Base-by-base conservation (phyloP, 2,329 filamentous ascomycete species). In the Trichoderma cornu-damae region DNA sequence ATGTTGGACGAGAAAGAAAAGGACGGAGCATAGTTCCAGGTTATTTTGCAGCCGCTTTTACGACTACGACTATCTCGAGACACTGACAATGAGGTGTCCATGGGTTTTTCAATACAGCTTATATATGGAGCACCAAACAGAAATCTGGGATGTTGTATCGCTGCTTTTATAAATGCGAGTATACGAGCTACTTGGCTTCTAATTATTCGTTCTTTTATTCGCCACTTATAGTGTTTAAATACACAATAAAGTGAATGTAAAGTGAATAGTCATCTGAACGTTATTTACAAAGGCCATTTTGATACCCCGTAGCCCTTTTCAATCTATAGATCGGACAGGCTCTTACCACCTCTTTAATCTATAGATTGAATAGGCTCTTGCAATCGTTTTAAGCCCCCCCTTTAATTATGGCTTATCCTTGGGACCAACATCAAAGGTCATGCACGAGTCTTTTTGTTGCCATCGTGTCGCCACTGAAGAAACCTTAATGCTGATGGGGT, bases 1-100 rank as follows among this genome's bases (percentile, higher is more conserved):
- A 60, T 58, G 49, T n/a, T 54, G 30, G 37, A 46, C 3, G 40
- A 44, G 38, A 37, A 46, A 6, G 30, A 16, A 46, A 26, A 37
- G 20, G 40, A n/a, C 2, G 22, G 16, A 20, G 40, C 38, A 20
- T 44, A 4, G 44, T 9, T 6, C 6, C 2, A 16, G 6, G 2
- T 16, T 34, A 18, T 16, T 34, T 1, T 32, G 35, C 6, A 26
- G 20, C 5, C 34, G 18, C 18, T 24, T 22, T 24, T n/a, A n/a
- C n/a, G n/a, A n/a, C 14, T 11, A 3, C 11, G 9, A 24, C 28
- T 6, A 16, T 9, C 12, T 43, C 24, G 26, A 8, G 3, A 6
- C 9, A 43, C 6, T 9, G 37, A 14, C 9, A 16, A 11, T 16
- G 6, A 24, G 9, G 8, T 42, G 34, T 40, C 16, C n/a, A 7